Conservation (phyloP, 2,329 filamentous ascomycete genomes). For the Xylariaceae sp. region DNA sequence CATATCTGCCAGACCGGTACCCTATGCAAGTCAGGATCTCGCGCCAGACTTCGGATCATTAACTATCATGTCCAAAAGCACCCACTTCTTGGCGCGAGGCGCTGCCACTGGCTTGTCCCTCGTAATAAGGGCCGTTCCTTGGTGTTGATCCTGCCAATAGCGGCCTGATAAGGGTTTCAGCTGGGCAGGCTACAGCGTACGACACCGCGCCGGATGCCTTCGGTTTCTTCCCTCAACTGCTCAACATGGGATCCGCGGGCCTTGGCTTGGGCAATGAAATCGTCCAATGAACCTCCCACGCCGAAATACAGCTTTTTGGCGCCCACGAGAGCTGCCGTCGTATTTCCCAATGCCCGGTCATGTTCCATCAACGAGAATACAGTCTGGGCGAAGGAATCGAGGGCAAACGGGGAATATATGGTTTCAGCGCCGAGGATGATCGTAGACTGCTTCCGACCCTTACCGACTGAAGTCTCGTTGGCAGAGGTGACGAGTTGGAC, state of each 20-base stretch:
- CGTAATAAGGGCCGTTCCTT: no score
- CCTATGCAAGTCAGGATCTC: no score
- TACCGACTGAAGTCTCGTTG: slow-evolving; percentile 6
- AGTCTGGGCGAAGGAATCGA: slow-evolving; percentile 61
- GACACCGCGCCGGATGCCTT: slow-evolving; percentile 55
- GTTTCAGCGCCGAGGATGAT: slow-evolving; percentile 71
- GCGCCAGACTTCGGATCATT: no score
- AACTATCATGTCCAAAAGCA: no score
- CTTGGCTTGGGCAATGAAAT: slow-evolving; percentile 52
- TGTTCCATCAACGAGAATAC: slow-evolving; percentile 45
- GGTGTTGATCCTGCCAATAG: no score
- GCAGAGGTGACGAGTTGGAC: slow-evolving; percentile 43
- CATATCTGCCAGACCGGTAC: no score
- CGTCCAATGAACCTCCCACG: slow-evolving; percentile 73
- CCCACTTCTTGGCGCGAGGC: no score
- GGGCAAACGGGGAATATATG: slow-evolving; percentile 70
- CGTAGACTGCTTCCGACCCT: slow-evolving; percentile 29
- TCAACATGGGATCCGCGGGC: slow-evolving; percentile 41
- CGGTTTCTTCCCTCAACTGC: slow-evolving; percentile 48
- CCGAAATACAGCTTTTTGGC: slow-evolving; percentile 81
- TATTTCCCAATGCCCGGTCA: slow-evolving; percentile 27
- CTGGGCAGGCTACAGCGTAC: slow-evolving; percentile 39
- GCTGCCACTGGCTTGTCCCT: no score
- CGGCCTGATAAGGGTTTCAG: no score
- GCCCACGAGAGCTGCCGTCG: slow-evolving; percentile 57